These are phyloP conservation scores for Neonectria punicea DNA, from an alignment of 2,329 filamentous ascomycete genomes.

Conservation along the genomic window DNA sequence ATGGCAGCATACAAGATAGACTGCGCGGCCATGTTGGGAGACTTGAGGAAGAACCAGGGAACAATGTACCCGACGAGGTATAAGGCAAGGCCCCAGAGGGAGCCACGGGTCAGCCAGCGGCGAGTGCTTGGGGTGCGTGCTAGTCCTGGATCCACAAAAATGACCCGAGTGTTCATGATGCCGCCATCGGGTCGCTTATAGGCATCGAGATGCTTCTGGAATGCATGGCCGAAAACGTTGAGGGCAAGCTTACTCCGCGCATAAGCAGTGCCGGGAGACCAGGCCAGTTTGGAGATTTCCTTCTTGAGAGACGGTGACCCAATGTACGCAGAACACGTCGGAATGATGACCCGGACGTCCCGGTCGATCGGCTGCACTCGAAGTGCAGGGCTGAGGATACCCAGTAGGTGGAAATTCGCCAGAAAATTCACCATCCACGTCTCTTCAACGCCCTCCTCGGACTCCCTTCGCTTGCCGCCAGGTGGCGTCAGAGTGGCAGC, in stretches of 20 bases:
- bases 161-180: conserved; percentile 83
- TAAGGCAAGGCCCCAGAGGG: conserved; percentile 78
- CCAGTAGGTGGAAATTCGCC: conserved; percentile 93
- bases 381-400: conserved; percentile 89
- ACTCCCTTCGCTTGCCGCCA: conserved; percentile 68
- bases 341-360: conserved; percentile 88
- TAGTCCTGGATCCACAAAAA: conserved; percentile 88
- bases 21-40: conserved; percentile 83
- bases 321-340: conserved; percentile 91
- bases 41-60: conserved; percentile 91
- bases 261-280: conserved; percentile 68
- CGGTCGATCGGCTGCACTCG: conserved; percentile 92
- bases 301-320: conserved; percentile 74
- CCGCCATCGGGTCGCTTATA: conserved; percentile 86
- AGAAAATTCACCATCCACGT: conserved; percentile 97
- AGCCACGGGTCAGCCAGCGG: conserved; percentile 87
- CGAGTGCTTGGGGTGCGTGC: conserved; percentile 87
- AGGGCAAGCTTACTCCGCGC: conserved; percentile 80
- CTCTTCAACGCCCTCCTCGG: conserved; percentile 83
- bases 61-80: conserved; percentile 84
- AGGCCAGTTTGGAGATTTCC: conserved; percentile 58
- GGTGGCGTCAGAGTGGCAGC: conserved; percentile 80
- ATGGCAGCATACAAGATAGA: conserved; percentile 87
- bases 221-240: conserved; percentile 88
- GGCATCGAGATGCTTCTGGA: conserved; percentile 89